These are phyloP conservation scores for Suillus spraguei DNA, from an alignment of 768 basidiomycete species.

Conservation along the genomic window DNA sequence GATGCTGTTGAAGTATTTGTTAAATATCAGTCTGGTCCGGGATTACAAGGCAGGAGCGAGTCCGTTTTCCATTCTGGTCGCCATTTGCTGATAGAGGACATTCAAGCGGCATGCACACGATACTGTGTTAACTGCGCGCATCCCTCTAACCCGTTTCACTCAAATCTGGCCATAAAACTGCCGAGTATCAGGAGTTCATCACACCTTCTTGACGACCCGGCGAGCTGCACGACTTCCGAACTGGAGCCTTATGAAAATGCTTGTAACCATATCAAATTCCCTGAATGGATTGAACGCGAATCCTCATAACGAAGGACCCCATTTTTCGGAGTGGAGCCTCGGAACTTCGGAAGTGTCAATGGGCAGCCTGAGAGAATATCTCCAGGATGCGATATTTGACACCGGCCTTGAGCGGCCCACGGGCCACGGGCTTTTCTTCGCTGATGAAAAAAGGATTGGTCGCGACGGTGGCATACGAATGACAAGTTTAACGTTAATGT, in stretches of 20 bases:
- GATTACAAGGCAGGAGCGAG: no score
- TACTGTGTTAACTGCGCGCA: neutral
- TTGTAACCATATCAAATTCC: conserved; percentile 54
- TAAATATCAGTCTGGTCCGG: no score
- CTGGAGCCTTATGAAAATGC: conserved; percentile 70
- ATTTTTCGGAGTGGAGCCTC: conserved; percentile 49
- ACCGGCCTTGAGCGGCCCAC: conserved; percentile 53
- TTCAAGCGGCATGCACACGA: neutral
- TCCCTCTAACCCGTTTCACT: conserved; percentile 65
- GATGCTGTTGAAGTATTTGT: no score
- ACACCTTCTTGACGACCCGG: conserved; percentile 52
- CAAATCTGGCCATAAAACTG: conserved; percentile 44
- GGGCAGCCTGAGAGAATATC: no score
- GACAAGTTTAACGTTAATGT: neutral
- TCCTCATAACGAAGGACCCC: conserved; percentile 49
- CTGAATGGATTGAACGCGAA: conserved; percentile 18
- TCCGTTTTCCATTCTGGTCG: neutral
- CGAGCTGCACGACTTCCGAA: conserved; percentile 70
- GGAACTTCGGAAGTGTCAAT: conserved; percentile 53
- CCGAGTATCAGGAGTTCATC: conserved; percentile 33
- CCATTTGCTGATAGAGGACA: no score
- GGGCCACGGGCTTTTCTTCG: conserved; percentile 64
- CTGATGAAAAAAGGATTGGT: conserved; percentile 65
- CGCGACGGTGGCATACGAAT: conserved; percentile 21
- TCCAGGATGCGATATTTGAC: conserved; percentile 57